These are phyloP conservation scores for Neopestalotiopsis rosae DNA, from an alignment of 2,329 filamentous ascomycete species.

Conservation along the genomic window DNA sequence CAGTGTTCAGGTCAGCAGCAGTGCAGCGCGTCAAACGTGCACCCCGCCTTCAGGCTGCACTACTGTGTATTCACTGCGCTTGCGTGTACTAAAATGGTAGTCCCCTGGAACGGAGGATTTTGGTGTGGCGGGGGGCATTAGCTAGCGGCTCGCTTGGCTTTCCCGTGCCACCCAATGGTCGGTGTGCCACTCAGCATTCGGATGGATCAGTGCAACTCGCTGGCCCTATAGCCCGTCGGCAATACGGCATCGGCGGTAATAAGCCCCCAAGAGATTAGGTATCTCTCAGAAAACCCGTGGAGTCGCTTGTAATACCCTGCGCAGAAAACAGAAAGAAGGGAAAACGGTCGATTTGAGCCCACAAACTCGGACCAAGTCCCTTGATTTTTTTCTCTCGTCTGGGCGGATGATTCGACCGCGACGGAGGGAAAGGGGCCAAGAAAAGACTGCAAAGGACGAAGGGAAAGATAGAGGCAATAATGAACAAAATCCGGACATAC, in stretches of 20 bases:
- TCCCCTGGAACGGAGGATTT: not conserved
- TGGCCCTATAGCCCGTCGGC: not conserved
- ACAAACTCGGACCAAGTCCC: too few relatives aligned
- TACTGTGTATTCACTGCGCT: too few relatives aligned
- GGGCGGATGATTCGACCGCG: too few relatives aligned
- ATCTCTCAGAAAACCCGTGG: not conserved
- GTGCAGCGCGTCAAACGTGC: not conserved
- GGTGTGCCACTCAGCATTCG: not conserved
- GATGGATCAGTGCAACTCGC: not conserved
- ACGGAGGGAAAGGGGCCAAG: not conserved
- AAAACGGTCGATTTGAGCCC: too few relatives aligned
- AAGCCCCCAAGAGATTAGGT: not conserved
- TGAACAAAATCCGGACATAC: conserved; percentile 10
- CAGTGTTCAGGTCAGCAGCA: not conserved
- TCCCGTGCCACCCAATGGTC: conserved; percentile 11
- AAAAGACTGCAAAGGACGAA: not conserved
- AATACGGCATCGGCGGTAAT: conserved; percentile 12
- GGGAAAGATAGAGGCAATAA: not conserved
- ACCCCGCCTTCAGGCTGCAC: conserved; percentile 1
- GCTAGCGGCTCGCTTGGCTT: conserved; percentile 2
- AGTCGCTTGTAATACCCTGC: not conserved
- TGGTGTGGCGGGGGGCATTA: conserved; percentile 17
- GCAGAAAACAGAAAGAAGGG: not conserved
- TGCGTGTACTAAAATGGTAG: too few relatives aligned
- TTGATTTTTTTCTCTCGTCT: too few relatives aligned